Evolutionary conservation across 2,329 filamentous ascomycete genomes (phyloP), one percentile per base, ranked within the genome.

Genomic region (Cyanodermella asteris): DNA sequence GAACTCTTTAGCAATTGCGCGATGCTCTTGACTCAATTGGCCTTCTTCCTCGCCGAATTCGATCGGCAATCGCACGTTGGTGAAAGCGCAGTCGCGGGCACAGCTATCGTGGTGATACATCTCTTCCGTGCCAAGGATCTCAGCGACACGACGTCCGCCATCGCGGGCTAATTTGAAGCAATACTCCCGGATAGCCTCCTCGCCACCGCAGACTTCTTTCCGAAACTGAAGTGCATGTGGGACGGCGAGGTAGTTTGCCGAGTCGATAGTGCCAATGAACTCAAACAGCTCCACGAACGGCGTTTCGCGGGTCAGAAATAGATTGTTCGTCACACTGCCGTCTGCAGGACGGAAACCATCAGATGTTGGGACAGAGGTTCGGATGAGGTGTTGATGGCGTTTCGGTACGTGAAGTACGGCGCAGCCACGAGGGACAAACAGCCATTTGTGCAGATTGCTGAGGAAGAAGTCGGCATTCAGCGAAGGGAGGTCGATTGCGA

Each of bases 391-490:
- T 44, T 93, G 84, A 45, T 90, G 81, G 13, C 72, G 61, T 11
- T 56, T 31, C 0, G 81, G 75, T 1, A 87, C 75, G 46, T 90
- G 74, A 34, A 93, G 64, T 4, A 87, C 54, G 3, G 80, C 80
- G 42, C 74, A 81, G 10, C 72, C 73, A 16, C 82, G 68, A 1
- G 82, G 84, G 1, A 67, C 64, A 40, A 67, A 71, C 6, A 93
- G 65, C 84, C 84, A 94, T 54, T 91, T 91, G 53, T 91, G 77
- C 37, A 70, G 77, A 45, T 93, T 93, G 28, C 61, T 72, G 9
- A 84, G 62, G 40, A 90, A 77, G 50, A 91, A 93, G 46, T 93
- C 82, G 0, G 80, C 71, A 33, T 81, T 64, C 3, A 81, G 50
- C 4, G 49, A 45, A 0, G 42, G 34, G 9, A 93, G 49, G 44